Conservation (phyloP, 345 rosid species). For the Arabis hirsuta region DNA sequence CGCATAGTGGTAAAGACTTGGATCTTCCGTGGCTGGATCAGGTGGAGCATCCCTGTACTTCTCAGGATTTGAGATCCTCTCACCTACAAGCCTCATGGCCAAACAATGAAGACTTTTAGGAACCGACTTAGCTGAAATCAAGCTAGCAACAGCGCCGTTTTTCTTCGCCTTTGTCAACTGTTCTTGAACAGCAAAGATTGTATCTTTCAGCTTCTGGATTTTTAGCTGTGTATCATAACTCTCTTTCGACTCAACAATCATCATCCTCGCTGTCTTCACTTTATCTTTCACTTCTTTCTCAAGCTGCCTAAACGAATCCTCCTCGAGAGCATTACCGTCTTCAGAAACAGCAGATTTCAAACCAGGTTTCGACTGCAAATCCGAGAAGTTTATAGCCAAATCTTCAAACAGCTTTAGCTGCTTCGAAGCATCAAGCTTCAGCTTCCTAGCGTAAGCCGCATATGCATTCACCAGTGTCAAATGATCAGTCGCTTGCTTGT, state of each 20-base stretch:
- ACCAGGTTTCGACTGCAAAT: slow-evolving; percentile 56
- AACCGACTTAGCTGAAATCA: slow-evolving; percentile 75
- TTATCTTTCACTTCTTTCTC: slow-evolving; percentile 95
- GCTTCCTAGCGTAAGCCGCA: slow-evolving; percentile 92
- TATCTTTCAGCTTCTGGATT: slow-evolving; percentile 91
- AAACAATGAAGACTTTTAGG: slow-evolving; percentile 94
- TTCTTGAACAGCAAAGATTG: slow-evolving; percentile 85
- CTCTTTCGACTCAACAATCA: slow-evolving; percentile 82
- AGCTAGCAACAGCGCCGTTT: slow-evolving; percentile 80
- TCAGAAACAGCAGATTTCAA: slow-evolving; percentile 59
- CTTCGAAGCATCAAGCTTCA: slow-evolving; percentile 81
- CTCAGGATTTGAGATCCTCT: slow-evolving; percentile 74
- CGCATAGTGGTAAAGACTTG: slow-evolving; percentile 75
- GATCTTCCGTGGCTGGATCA: slow-evolving; percentile 68
- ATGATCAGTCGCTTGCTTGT: slow-evolving; percentile 90
- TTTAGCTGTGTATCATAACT: slow-evolving; percentile 89
- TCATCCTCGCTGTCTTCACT: slow-evolving; percentile 68
- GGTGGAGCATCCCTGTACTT: slow-evolving; percentile 67
- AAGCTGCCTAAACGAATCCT: slow-evolving; percentile 71
- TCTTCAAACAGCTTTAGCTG: slow-evolving; percentile 79
- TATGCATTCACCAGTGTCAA: slow-evolving; percentile 77
- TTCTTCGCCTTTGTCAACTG: slow-evolving; percentile 80
- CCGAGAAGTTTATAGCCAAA: slow-evolving; percentile 68
- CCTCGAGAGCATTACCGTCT: slow-evolving; percentile 56
- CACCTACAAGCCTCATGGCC: slow-evolving; percentile 94